Base-by-base conservation (phyloP, 1,284 basidiomycete genomes). In the Ganoderma sinense region DNA sequence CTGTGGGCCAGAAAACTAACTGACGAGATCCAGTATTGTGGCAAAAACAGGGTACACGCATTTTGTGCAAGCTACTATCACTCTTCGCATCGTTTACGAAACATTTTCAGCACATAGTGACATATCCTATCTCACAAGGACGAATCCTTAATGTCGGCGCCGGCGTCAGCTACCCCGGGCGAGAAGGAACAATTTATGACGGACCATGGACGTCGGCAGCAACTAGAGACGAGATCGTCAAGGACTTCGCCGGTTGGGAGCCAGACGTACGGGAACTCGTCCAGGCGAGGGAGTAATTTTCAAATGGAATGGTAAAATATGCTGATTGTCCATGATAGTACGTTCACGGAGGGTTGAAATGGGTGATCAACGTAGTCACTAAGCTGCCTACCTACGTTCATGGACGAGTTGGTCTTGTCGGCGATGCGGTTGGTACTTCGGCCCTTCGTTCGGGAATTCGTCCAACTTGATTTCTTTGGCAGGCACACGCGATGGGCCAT, bases 361-460 rank as follows among this genome's bases (percentile, higher is more conserved):
- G 79, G 79, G 76, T 75, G 1, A 71, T 80, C 18, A 71, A 79
- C 43, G 65, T 70, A 16, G 62, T 79, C 0, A 70, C 59, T 10
- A 69, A 71, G 2, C 39, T 80, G 14, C 77, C 78, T 1, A 72
- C 73, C 0, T 80, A 72, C 62, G 74, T 76, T 5, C 55, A 70
- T 26, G 73, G 71, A 10, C 68, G 73, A 6, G 78, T 79, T 6
- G 77, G 75, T 2, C 68, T 80, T 4, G 53, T 80, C 2, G 80
- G 78, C 2, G 80, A 80, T 59, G 78, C 84, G 4, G 82, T 79
- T 29, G 58, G 78, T 53, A 53, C 26, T 53, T 6, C 13, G 4
- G 11, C 3, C 10, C 6, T n/a, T 2, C 45, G 11, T 26, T 53
- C n/a, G 3, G 48, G n/a, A 23, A 18, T 13, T 43, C 13, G 0